Base-by-base conservation (phyloP, 2,329 filamentous ascomycete species). In the Pestalotiopsis sp. region DNA sequence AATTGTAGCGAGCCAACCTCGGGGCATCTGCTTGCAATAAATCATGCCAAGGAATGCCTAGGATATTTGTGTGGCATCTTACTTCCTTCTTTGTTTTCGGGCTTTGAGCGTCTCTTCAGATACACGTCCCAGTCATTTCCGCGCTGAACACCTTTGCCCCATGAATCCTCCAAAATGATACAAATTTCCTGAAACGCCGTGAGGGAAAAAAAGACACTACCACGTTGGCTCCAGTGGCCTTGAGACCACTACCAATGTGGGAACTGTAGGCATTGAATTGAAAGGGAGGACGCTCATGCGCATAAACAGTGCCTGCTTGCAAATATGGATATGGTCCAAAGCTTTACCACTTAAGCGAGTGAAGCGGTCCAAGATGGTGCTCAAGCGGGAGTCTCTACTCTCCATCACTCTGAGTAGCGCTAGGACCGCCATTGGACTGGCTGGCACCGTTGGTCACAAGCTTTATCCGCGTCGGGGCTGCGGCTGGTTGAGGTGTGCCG, bases 381-480 rank as follows among this genome's bases (percentile, higher is more conserved):
- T n/a, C 45, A 39, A 11, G 13, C 4, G 38, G 36, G 20, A n/a
- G 27, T 27, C 20, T 41, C 56, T 59, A 75, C 69, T 79, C 77
- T 52, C 74, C 76, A 57, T 79, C 77, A 64, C 76, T 78, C 41
- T 74, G 73, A 58, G 65, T 62, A 56, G 72, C 72, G 56, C 72
- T 70, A 20, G 66, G 63, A 23, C 71, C 74, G 25, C 73, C 72
- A 63, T 75, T 74, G 6, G 69, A 65, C 64, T 74, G 77, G 66
- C 69, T 72, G 66, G 70, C 61, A 57, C 77, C 77, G 58, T 78
- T 78, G 13, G 76, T 78, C 25, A 79, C 77, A 70, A 95, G 84
- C 83, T 92, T 94, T 80, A 95, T 95, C 68, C 91, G 85, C 4
- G 88, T 89, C 14, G 84, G 81, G 71, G 83, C 86, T 31, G 85